Conservation (phyloP, 1,284 basidiomycete genomes). For the Pseudozyma sp. region DNA sequence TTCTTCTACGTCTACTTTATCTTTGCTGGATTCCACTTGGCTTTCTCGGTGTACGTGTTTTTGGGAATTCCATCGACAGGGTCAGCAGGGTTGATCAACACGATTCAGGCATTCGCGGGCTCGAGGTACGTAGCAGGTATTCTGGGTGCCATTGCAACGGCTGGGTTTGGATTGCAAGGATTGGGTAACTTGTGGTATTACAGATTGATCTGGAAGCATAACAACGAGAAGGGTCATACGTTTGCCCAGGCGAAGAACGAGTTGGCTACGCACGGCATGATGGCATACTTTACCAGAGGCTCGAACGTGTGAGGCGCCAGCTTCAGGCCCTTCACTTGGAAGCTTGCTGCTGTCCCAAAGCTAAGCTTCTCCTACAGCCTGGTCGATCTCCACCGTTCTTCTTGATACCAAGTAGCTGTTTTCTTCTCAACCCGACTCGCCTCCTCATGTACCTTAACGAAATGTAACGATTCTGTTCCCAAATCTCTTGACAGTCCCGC, state of each 20-base stretch:
- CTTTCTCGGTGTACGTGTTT: constrained; percentile 77
- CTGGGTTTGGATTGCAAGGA: constrained; percentile 89
- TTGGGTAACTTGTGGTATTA: constrained; percentile 85
- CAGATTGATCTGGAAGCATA: constrained; percentile 83
- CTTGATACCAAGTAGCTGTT: background rate
- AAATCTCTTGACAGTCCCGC: background rate
- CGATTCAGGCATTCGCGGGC: constrained; percentile 74
- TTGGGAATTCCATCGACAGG: constrained; percentile 78
- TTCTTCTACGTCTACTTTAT: constrained; percentile 72
- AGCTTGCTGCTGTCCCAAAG: background rate
- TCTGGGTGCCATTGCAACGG: constrained; percentile 80
- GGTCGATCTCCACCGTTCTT: background rate
- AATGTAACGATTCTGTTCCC: constrained; percentile 11
- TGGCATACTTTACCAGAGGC: constrained; percentile 77
- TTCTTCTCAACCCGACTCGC: background rate
- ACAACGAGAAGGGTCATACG: constrained; percentile 74
- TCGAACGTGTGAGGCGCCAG: constrained; percentile 24
- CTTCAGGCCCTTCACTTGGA: background rate
- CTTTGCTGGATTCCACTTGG: constrained; percentile 87
- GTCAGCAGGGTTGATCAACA: constrained; percentile 93
- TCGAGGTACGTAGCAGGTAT: constrained; percentile 68
- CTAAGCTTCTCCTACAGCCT: background rate
- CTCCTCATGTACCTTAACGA: constrained; percentile 20
- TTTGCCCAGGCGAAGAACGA: constrained; percentile 81
- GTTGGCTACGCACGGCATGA: constrained; percentile 84